Conservation (phyloP, 129 eudicot species). For the Helianthus tuberosus region DNA sequence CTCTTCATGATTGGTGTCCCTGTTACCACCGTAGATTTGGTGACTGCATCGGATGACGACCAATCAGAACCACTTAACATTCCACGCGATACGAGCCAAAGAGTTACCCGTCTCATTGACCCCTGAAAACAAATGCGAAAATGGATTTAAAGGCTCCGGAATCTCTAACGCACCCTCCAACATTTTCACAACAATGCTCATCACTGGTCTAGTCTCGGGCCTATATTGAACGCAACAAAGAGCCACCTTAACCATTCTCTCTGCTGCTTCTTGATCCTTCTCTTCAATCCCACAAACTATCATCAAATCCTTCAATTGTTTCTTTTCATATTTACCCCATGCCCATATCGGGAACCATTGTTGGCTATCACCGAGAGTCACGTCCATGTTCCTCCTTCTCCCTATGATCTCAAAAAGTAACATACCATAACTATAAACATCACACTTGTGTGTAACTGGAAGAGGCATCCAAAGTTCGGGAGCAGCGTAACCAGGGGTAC, state of each 20-base stretch:
- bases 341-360: no score
- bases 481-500: no score
- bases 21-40: not conserved
- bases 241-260: constrained; percentile 39
- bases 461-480: no score
- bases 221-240: constrained; percentile 37
- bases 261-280: constrained; percentile 26
- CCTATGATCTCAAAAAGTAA: no score
- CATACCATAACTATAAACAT: no score
- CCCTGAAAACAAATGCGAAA: constrained; percentile 11
- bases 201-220: constrained; percentile 37
- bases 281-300: constrained; percentile 29
- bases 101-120: constrained; percentile 6
- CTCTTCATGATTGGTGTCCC: constrained; percentile 27
- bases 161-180: constrained; percentile 35
- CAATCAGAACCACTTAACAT: constrained; percentile 29
- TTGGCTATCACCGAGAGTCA: no score
- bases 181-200: constrained; percentile 43
- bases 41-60: constrained; percentile 28
- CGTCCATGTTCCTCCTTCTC: no score
- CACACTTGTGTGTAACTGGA: no score
- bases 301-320: constrained; percentile 24
- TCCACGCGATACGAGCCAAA: constrained; percentile 24
- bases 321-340: no score
- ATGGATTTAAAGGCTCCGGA: constrained; percentile 32